These are phyloP conservation scores for Amanita rubescens DNA, from an alignment of 768 basidiomycete genomes.

Conservation along the genomic window DNA sequence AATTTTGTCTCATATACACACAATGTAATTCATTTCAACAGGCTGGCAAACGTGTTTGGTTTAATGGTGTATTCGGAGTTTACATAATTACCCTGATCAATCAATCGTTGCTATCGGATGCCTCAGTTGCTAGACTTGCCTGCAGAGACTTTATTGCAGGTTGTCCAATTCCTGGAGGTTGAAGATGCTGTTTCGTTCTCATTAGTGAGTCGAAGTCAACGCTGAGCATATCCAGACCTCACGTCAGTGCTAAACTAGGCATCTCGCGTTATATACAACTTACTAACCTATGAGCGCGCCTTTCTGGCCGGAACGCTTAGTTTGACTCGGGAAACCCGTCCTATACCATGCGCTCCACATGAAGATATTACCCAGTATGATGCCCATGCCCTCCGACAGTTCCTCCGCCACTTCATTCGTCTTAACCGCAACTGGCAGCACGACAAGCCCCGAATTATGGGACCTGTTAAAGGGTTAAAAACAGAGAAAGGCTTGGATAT, in stretches of 20 bases:
- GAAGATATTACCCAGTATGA: slow-evolving; percentile 18
- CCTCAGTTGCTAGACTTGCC: slow-evolving; percentile 12
- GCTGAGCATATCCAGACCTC: not conserved
- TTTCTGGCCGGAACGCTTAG: slow-evolving; percentile 24
- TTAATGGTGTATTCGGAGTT: too few species aligned
- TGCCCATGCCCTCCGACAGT: slow-evolving; percentile 15
- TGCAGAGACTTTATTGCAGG: slow-evolving; percentile 17
- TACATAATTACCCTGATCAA: too few species aligned
- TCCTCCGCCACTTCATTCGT: slow-evolving; percentile 22
- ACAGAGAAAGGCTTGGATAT: slow-evolving; percentile 15
- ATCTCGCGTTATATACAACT: not conserved
- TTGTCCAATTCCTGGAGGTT: slow-evolving; percentile 15
- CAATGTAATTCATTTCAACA: not conserved
- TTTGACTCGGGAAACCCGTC: slow-evolving; percentile 14
- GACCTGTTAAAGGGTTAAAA: slow-evolving; percentile 13
- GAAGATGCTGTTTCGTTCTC: slow-evolving; percentile 18
- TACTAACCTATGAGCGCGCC: slow-evolving; percentile 10
- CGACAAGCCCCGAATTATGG: slow-evolving; percentile 12
- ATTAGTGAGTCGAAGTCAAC: slow-evolving; percentile 9
- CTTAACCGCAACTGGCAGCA: slow-evolving; percentile 23
- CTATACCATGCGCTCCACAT: slow-evolving; percentile 22
- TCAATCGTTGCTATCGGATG: not conserved
- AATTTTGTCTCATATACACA: not conserved
- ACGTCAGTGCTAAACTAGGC: not conserved
- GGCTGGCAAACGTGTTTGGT: not conserved